Evolutionary conservation across 352 stramenopile species (phyloP), one percentile per base, ranked within the genome.

Genomic region (Globisporangium polare): DNA sequence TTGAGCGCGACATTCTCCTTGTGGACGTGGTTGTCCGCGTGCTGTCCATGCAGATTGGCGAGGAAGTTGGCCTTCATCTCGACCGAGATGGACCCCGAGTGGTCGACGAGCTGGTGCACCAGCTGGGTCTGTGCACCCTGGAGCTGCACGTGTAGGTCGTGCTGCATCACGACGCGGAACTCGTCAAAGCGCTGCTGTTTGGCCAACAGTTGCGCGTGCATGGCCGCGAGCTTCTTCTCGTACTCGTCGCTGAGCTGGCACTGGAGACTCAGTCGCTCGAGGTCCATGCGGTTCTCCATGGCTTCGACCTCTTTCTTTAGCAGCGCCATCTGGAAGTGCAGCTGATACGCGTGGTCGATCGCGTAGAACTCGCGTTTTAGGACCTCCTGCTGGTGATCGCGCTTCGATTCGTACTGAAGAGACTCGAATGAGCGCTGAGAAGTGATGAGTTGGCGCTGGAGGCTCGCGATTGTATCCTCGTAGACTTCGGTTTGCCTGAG

Each of bases 161-260:
- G 71, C 55, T 90, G 79, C 65, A 92, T 78, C 22, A 67, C 62
- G 15, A 73, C 61, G 17, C 81, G 77, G 51, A 83, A 90, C 31
- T 80, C 76, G 5, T 86, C 79, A 18, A 92, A 92, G 33, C 87
- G 72, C 5, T 83, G 74, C 54, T 89, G 72, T 29, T 80, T 86
- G 18, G 72, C 53, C 7, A 88, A 51, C 7, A 92, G 42, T 15
- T 88, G 70, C 1, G 72, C 56, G 24, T 84, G 76, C 65, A 90
- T 79, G 0, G 73, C 65, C 2, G 66, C 69, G 9, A 93, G 62
- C 20, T 84, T 82, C n/a, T 69, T 53, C n/a, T 86, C 78, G 66
- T 84, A 92, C 12, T 80, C 77, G 15, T 65, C 60, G 8, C 67
- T 67, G 13, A 93, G 63, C 13, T 87, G 63, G 31, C 73, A 80